Evolutionary conservation across 2,329 filamentous ascomycete species (phyloP).

Genomic region (Monosporascus sp.): DNA sequence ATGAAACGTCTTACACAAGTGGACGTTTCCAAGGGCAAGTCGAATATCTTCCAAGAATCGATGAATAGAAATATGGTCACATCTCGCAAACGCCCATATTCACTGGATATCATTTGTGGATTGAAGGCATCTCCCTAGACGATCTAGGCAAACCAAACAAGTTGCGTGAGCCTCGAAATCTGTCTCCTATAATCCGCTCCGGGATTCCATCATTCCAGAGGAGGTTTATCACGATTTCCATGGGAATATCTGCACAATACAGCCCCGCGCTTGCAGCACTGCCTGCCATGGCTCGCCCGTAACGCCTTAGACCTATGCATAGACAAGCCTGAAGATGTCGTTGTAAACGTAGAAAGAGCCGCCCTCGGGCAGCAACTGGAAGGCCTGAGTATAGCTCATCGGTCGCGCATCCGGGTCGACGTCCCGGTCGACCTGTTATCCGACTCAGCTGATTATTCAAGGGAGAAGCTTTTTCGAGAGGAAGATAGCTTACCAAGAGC

Average conservation of each 20-base stretch:
- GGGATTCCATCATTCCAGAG: not conserved
- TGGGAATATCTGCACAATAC: not conserved
- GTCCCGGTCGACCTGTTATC: slow-evolving; percentile 73
- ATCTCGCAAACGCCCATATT: no score
- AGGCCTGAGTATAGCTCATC: slow-evolving; percentile 87
- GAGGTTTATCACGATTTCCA: not conserved
- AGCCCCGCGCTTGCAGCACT: not conserved
- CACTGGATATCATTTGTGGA: no score
- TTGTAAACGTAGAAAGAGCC: slow-evolving; percentile 85
- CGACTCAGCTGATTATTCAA: slow-evolving; percentile 1
- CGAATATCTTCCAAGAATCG: no score
- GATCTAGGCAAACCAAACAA: not conserved
- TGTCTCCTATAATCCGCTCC: not conserved
- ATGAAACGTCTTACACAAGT: no score
- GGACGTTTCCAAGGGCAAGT: no score
- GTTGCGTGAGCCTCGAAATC: not conserved
- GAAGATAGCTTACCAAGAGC: slow-evolving; percentile 59
- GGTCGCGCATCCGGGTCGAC: no score
- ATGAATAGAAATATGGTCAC: no score
- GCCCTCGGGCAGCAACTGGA: slow-evolving; percentile 71
- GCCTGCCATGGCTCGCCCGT: not conserved
- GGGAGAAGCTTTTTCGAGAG: slow-evolving; percentile 1
- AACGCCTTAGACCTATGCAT: slow-evolving; percentile 38
- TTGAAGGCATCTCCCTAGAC: no score
- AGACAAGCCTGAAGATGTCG: slow-evolving; percentile 91